Evolutionary conservation across 2,329 filamentous ascomycete species (phyloP).

Genomic region (Phoma sp.): DNA sequence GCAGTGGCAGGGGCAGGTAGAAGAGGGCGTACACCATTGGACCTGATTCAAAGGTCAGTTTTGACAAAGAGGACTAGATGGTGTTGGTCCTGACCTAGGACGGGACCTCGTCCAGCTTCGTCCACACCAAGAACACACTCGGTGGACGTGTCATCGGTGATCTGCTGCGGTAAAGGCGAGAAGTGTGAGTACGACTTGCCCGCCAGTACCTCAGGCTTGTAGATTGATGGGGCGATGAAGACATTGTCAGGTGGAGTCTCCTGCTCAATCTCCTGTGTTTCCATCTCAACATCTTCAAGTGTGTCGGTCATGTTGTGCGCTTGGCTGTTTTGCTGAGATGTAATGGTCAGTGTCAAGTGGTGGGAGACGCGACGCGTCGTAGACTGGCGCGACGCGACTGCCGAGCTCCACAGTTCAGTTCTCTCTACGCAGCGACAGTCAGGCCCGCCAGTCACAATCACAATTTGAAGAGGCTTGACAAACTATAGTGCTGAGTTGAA

Average conservation of each 20-base stretch:
- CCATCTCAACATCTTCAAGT: conserved; percentile 42
- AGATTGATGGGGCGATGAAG: conserved; percentile 57
- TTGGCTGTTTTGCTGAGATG: not conserved
- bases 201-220: conserved; percentile 46
- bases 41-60: conserved; percentile 54
- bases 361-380: conserved; percentile 21
- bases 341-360: conserved; percentile 9
- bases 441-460: no score
- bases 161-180: conserved; percentile 51
- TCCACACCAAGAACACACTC: conserved; percentile 87
- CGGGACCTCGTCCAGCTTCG: conserved; percentile 90
- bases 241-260: conserved; percentile 47
- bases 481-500: not conserved
- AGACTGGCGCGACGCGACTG: conserved; percentile 40
- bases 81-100: conserved; percentile 69
- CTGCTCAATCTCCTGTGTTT: conserved; percentile 43
- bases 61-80: not conserved
- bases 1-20: conserved; percentile 69
- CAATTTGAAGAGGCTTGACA: no score
- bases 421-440: no score
- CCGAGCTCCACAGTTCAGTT: conserved; percentile 36
- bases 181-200: conserved; percentile 58
- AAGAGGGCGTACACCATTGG: conserved; percentile 75
- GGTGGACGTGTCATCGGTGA: conserved; percentile 53
- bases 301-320: conserved; percentile 33